These are phyloP conservation scores for Verticillium zaregamsianum DNA, from an alignment of 2,329 filamentous ascomycete genomes.

Conservation along the genomic window DNA sequence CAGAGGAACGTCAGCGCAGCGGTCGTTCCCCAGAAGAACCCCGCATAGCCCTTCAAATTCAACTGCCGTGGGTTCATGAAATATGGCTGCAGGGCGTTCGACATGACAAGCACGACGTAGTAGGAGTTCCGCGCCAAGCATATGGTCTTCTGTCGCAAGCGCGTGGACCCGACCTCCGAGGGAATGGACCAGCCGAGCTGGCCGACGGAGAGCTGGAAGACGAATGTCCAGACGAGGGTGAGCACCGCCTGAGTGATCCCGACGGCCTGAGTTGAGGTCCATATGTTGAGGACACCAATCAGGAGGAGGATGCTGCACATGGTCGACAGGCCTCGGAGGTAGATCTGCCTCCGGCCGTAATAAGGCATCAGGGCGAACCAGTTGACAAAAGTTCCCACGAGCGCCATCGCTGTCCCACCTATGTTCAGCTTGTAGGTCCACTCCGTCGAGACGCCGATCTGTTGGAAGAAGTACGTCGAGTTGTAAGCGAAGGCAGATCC, in stretches of 20 bases:
- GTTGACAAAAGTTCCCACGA: conserved; percentile 34
- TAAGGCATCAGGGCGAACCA: conserved; percentile 34
- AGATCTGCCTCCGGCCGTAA: conserved; percentile 34
- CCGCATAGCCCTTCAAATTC: conserved; percentile 30
- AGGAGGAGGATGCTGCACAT: conserved; percentile 30
- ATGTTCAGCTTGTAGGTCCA: conserved; percentile 22
- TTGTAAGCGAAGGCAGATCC: conserved; percentile 27
- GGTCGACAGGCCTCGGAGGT: conserved; percentile 33
- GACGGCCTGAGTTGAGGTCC: conserved; percentile 27
- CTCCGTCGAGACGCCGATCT: conserved; percentile 22
- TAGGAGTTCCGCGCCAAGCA: conserved; percentile 24
- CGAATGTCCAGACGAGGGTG: conserved; percentile 20
- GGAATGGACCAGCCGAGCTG: conserved; percentile 28
- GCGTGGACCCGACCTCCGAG: conserved; percentile 27
- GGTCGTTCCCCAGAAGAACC: conserved; percentile 29
- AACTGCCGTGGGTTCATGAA: conserved; percentile 19
- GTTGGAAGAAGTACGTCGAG: conserved; percentile 30
- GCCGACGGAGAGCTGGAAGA: conserved; percentile 28
- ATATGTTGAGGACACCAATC: conserved; percentile 33
- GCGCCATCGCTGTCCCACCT: conserved; percentile 28
- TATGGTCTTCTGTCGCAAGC: conserved; percentile 27
- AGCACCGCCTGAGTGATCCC: conserved; percentile 25
- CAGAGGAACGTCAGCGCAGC: conserved; percentile 37
- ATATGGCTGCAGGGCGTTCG: conserved; percentile 7
- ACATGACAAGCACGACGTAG: conserved; percentile 21